Evolutionary conservation across 768 basidiomycete species (phyloP).

Genomic region (Russula sp.): DNA sequence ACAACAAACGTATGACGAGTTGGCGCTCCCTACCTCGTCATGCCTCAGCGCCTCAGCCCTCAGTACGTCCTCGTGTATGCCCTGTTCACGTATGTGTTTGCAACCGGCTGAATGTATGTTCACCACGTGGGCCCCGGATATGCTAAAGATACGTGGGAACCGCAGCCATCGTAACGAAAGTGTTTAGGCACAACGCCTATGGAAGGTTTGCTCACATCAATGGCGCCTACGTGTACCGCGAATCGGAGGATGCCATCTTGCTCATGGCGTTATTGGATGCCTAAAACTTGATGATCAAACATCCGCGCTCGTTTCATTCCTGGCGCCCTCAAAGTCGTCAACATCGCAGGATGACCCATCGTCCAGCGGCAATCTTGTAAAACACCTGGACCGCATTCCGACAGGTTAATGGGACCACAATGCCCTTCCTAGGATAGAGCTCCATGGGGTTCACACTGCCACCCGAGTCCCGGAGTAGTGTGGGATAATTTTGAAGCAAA

Average conservation of each 20-base stretch:
- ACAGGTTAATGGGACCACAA: background rate
- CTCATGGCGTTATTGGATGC: background rate
- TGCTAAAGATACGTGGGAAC: conserved; percentile 14
- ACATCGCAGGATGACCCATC: conserved; percentile 22
- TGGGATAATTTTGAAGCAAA: conserved; percentile 17
- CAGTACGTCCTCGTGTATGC: background rate
- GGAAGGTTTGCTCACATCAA: background rate
- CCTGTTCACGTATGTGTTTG: background rate
- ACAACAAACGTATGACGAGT: conserved; percentile 2
- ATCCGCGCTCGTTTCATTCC: conserved; percentile 3
- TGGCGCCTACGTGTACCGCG: background rate
- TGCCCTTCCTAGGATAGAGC: background rate
- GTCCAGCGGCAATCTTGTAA: background rate
- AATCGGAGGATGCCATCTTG: background rate
- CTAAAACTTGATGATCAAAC: background rate
- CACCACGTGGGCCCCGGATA: conserved; percentile 1
- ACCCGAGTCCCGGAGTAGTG: conserved; percentile 17
- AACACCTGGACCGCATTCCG: conserved; percentile 1
- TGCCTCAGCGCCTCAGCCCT: background rate
- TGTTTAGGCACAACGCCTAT: background rate
- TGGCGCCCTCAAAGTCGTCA: conserved; percentile 5
- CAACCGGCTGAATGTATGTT: conserved; percentile 5
- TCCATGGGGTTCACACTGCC: background rate
- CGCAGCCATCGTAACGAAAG: background rate
- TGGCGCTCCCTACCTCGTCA: conserved; percentile 13